Base-by-base conservation (phyloP, 257 asterid genomes). In the Leptodermis oblonga region DNA sequence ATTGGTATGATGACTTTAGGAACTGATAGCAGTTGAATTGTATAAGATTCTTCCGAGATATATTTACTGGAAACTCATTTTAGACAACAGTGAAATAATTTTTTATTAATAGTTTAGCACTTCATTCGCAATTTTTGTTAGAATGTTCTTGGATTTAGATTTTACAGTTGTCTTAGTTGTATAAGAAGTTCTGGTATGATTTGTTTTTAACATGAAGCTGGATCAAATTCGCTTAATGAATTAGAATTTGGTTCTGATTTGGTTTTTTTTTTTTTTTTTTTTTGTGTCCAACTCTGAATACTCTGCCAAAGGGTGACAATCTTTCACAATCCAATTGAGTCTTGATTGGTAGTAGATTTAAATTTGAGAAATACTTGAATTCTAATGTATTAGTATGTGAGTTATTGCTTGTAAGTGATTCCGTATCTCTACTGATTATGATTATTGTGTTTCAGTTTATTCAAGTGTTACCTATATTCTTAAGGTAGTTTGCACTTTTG, bases 41-140 rank as follows among this genome's bases (percentile, higher is more conserved):
- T 49, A 39, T 54, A 77, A 63, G 58, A 63, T 65, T 68, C 73
- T 65, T 51, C 67, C 59, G 73, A 77, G 75, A 74, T 71, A 66
- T 77, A 73, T 36, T 67, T 17, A 67, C 70, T 33, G 71, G 70
- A 59, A 37, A 79, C 42, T 65, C 69, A 49, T 34, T 76, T 79
- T 48, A 51, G 65, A 58, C 62, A 31, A 45, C 65, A 36, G 69
- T 69, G 78, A 60, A 78, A 79, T 85, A 79, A 71, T 31, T 15
- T 73, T 20, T 26, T 61, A 11, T 37, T 26, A 22, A 13, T 22
- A 25, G 26, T 33, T 52, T 55, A 4, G 62, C 41, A 1, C 46
- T 34, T 2, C 33, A 54, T 72, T 41, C 20, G 20, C 71, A 9
- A 54, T 46, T 26, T 9, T 49, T 33, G 31, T 52, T 28, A 41